Percentiles rank a stretch among this genome's conserved stretches.
These are phyloP conservation scores for Talaromyces sp. DNA, from an alignment of 2,329 filamentous ascomycete genomes.

Conservation along the genomic window DNA sequence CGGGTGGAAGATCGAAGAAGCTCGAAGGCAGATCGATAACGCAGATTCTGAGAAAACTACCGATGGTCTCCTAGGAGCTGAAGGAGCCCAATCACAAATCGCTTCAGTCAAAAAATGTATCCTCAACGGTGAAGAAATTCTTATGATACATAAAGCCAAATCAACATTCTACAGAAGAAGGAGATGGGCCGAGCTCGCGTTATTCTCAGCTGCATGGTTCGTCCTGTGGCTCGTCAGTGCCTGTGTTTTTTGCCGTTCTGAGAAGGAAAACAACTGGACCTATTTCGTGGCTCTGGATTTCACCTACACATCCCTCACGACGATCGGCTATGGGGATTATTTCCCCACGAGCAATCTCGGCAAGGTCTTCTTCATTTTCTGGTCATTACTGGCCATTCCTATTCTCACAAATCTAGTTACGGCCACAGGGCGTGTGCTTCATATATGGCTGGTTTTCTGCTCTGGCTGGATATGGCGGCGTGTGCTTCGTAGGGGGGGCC, in stretches of 20 bases:
- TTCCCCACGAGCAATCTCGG: conserved; percentile 28
- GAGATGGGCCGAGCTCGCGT: conserved; percentile 28
- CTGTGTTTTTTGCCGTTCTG: conserved; percentile 30
- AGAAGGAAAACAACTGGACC: conserved; percentile 25
- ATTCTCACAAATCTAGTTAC: conserved; percentile 37
- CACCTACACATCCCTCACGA: conserved; percentile 32
- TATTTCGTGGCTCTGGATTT: conserved; percentile 37
- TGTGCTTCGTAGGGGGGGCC: background rate
- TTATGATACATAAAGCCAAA: background rate
- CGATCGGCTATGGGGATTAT: conserved; percentile 36
- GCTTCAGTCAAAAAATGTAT: background rate
- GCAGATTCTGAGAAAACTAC: background rate
- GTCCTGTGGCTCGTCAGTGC: conserved; percentile 41
- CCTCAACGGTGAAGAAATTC: background rate
- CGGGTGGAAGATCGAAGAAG: background rate
- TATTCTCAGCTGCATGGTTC: conserved; percentile 35
- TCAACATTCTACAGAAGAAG: background rate
- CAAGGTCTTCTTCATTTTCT: conserved; percentile 35
- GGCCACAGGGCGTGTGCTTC: conserved; percentile 32
- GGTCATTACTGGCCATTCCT: conserved; percentile 36
- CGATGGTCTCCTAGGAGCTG: background rate
- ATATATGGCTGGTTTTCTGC: background rate
- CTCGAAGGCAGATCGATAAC: background rate
- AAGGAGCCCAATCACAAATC: background rate
- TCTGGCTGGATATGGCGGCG: background rate